Percentiles rank a stretch among this genome's conserved stretches.
These are phyloP conservation scores for Calonectria hongkongensis DNA, from an alignment of 2,329 filamentous ascomycete genomes.

Conservation along the genomic window DNA sequence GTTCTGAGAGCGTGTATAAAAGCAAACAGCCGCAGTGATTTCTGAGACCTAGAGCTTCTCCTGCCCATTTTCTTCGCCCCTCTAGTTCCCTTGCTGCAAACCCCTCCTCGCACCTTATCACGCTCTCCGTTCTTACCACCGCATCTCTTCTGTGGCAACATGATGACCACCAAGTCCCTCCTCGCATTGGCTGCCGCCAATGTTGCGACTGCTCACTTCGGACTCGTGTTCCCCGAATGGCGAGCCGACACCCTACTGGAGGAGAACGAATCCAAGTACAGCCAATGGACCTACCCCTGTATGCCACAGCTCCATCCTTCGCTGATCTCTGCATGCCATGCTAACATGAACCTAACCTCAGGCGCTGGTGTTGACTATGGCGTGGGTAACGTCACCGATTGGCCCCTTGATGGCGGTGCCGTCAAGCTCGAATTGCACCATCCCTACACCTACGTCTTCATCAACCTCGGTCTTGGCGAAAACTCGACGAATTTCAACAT, in stretches of 20 bases:
- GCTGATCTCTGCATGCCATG: not conserved
- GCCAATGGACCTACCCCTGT: slow-evolving; percentile 73
- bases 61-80: not conserved
- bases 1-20: slow-evolving; percentile 30
- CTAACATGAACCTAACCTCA: slow-evolving; percentile 49
- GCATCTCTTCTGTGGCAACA: slow-evolving; percentile 32
- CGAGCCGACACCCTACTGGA: slow-evolving; percentile 67
- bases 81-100: not conserved
- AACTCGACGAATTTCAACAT: slow-evolving; percentile 80
- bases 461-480: slow-evolving; percentile 71
- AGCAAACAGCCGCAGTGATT: not conserved
- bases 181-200: slow-evolving; percentile 60
- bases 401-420: slow-evolving; percentile 70
- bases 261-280: slow-evolving; percentile 63
- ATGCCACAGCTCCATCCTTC: slow-evolving; percentile 48
- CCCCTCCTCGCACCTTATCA: not conserved
- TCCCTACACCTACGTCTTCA: slow-evolving; percentile 70
- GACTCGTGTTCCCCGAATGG: slow-evolving; percentile 68
- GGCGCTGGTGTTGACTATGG: slow-evolving; percentile 69
- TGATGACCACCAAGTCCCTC: slow-evolving; percentile 58
- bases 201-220: slow-evolving; percentile 69
- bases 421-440: slow-evolving; percentile 71
- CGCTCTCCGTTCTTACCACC: not conserved
- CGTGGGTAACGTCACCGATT: slow-evolving; percentile 69
- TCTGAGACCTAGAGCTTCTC: not conserved